A percentile compares a stretch with the other conserved stretches of the same genome.
These are phyloP conservation scores for Emydomyces testavorans DNA, from an alignment of 2,329 filamentous ascomycete species.

Conservation along the genomic window DNA sequence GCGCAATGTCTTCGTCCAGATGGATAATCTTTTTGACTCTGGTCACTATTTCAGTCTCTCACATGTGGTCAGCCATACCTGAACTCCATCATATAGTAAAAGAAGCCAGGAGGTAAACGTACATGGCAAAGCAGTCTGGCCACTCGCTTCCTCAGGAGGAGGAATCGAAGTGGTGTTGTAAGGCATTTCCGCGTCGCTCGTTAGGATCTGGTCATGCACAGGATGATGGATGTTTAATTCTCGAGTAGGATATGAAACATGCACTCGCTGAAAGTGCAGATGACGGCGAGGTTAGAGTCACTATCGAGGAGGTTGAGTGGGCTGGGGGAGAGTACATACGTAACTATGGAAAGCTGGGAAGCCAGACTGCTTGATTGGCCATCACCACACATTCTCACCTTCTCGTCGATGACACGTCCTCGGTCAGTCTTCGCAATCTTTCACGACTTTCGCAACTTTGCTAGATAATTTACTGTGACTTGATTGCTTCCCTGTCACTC, in stretches of 20 bases:
- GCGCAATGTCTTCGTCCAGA: slow-evolving; percentile 70
- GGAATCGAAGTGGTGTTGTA: slow-evolving; percentile 80
- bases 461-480: too few species aligned
- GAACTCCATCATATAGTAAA: neutral
- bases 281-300: neutral
- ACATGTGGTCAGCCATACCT: neutral
- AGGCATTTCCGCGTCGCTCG: slow-evolving; percentile 50
- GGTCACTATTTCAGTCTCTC: slow-evolving; percentile 51
- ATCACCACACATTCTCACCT: neutral
- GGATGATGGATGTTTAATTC: neutral
- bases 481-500: too few species aligned
- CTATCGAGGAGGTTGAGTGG: neutral
- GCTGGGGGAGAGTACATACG: too few species aligned
- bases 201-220: neutral
- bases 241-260: neutral
- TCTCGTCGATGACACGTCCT: neutral
- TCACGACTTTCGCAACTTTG: too few species aligned
- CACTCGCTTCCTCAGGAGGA: slow-evolving; percentile 69
- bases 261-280: neutral
- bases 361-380: neutral
- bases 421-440: neutral
- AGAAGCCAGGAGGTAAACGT: slow-evolving; percentile 31
- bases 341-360: neutral
- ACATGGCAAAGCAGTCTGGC: slow-evolving; percentile 76
- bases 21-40: slow-evolving; percentile 92